phyloP scores from a whole-genome alignment of 768 basidiomycete species.

The Tylopilus subfusipes region DNA sequence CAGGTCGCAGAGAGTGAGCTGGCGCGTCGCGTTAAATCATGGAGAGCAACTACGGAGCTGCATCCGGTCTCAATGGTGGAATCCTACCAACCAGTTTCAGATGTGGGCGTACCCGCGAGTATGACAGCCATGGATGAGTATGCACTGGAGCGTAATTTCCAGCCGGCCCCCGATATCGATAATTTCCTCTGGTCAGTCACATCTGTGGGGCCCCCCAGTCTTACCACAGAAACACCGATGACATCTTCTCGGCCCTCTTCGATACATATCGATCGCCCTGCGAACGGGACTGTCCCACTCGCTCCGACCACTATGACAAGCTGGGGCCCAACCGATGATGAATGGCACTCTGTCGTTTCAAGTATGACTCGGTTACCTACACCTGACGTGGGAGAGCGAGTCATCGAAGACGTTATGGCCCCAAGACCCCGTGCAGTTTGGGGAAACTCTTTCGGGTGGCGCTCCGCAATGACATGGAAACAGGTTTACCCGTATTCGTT shows the following conservation, averaged over 20 bases:
- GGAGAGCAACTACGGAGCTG: constrained; percentile 57
- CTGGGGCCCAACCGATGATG: constrained; percentile 48
- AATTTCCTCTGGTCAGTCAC: constrained; percentile 68
- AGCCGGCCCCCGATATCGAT: constrained; percentile 39
- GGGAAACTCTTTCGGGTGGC: constrained; percentile 27
- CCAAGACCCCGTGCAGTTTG: constrained; percentile 12
- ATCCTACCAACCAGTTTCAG: constrained; percentile 17
- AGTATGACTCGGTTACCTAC: constrained; percentile 43
- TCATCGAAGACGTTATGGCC: constrained; percentile 23
- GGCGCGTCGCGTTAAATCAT: constrained; percentile 57
- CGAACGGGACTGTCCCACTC: constrained; percentile 51
- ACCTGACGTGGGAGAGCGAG: constrained; percentile 56
- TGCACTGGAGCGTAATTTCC: constrained; percentile 9
- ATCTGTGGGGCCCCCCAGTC: constrained; percentile 54
- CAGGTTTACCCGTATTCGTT: constrained; percentile 18
- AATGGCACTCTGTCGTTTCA: constrained; percentile 32
- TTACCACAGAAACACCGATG: constrained; percentile 37
- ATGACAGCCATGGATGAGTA: constrained; percentile 24
- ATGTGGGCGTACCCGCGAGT: constrained; percentile 10
- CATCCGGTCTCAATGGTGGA: constrained; percentile 47
- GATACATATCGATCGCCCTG: constrained; percentile 50
- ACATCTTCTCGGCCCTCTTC: constrained; percentile 45
- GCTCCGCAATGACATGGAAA: constrained; percentile 19
- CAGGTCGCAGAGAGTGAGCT: constrained; percentile 49
- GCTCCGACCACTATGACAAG: constrained; percentile 43